Evolutionary conservation across 345 rosid species (phyloP).

Genomic region (Rhizophora mangle): DNA sequence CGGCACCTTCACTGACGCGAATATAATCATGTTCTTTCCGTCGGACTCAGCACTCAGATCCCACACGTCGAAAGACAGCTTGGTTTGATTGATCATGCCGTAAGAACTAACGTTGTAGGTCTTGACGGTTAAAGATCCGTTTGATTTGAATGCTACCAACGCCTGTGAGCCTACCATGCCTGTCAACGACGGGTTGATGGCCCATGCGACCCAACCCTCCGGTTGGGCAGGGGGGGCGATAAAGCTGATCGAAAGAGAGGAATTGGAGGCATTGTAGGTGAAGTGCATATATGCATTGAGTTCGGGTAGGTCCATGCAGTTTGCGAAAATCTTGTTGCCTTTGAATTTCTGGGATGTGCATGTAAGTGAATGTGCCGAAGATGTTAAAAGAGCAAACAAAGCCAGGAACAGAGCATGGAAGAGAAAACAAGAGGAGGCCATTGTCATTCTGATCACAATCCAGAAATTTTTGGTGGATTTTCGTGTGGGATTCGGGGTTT

Average conservation of each 20-base stretch:
- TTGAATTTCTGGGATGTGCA: conserved; percentile 50
- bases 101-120: conserved; percentile 19
- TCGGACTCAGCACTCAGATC: conserved; percentile 16
- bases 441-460: no score
- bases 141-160: conserved; percentile 48
- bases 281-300: conserved; percentile 17
- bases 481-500: no score
- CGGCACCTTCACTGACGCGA: conserved; percentile 23
- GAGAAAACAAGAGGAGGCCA: no score
- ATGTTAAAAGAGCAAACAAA: conserved; percentile 23
- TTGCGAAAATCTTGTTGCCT: not conserved
- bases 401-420: conserved; percentile 9
- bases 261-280: conserved; percentile 12
- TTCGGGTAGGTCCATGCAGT: conserved; percentile 29
- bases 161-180: conserved; percentile 71
- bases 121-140: conserved; percentile 25
- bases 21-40: conserved; percentile 8
- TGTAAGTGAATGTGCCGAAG: conserved; percentile 42
- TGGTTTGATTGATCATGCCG: conserved; percentile 10
- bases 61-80: conserved; percentile 24
- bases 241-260: conserved; percentile 19
- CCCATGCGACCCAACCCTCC: conserved; percentile 80
- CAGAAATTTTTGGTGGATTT: no score
- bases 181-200: conserved; percentile 49
- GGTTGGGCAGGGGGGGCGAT: conserved; percentile 10